These are phyloP conservation scores for Monosporascus cannonballus DNA, from an alignment of 2,329 filamentous ascomycete species.

Conservation along the genomic window DNA sequence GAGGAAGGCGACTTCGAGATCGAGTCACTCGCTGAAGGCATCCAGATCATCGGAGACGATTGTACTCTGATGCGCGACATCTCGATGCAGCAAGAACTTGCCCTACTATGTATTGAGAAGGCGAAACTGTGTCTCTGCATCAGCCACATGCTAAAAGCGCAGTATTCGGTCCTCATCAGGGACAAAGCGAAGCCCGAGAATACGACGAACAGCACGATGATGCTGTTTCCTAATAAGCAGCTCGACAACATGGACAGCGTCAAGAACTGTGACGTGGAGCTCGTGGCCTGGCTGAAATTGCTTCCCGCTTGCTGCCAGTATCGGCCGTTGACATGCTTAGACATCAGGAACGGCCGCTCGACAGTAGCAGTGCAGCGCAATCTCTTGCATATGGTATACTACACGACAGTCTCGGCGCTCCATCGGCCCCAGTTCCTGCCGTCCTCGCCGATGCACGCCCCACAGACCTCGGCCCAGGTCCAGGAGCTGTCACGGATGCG, in stretches of 20 bases:
- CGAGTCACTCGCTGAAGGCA: conserved; percentile 57
- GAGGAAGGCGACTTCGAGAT: conserved; percentile 80
- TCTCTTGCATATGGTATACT: conserved; percentile 90
- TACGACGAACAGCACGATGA: conserved; percentile 73
- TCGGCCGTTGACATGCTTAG: conserved; percentile 45
- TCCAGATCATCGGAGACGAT: conserved; percentile 61
- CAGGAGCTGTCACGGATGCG: conserved; percentile 78
- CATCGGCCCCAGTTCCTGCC: conserved; percentile 89
- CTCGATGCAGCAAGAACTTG: conserved; percentile 69
- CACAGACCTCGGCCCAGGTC: conserved; percentile 56
- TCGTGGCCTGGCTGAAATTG: conserved; percentile 69
- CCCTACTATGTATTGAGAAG: conserved; percentile 86
- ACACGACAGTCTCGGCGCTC: conserved; percentile 83
- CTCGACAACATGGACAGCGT: conserved; percentile 78
- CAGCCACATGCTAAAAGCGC: conserved; percentile 80
- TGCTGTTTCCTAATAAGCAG: conserved; percentile 84
- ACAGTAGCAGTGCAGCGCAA: conserved; percentile 67
- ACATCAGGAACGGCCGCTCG: conserved; percentile 53
- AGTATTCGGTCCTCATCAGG: conserved; percentile 86
- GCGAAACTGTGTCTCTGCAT: conserved; percentile 85
- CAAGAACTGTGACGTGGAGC: conserved; percentile 68
- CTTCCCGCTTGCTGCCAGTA: conserved; percentile 70
- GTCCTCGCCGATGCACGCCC: conserved; percentile 51
- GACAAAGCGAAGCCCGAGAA: conserved; percentile 73
- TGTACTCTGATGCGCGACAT: conserved; percentile 67